Conservation (phyloP, 805 yeast species). For the Saccharomycopsis fodiens region DNA sequence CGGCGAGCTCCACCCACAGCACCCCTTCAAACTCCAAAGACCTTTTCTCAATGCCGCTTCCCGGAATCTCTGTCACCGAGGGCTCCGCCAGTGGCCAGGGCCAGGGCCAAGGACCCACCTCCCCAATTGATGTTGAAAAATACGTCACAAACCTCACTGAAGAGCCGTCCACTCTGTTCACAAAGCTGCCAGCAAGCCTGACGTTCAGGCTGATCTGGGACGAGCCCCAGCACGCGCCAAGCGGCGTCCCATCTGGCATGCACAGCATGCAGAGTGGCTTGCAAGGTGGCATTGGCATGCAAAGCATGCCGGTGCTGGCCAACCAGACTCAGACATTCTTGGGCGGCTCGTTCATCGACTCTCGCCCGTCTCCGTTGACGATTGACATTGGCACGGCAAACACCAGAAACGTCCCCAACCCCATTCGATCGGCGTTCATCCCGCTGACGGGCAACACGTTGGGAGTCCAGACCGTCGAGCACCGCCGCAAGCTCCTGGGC, state of each 20-base stretch:
- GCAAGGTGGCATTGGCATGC: background rate
- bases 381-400: slow-evolving; percentile 17
- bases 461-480: background rate
- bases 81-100: background rate
- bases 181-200: too few relatives aligned
- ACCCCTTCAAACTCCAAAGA: slow-evolving; percentile 16
- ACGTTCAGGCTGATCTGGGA: too few relatives aligned
- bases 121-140: slow-evolving; percentile 16
- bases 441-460: background rate
- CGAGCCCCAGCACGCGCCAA: background rate
- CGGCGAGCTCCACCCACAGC: slow-evolving; percentile 17
- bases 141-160: slow-evolving; percentile 12
- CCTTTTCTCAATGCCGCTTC: slow-evolving; percentile 4
- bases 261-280: too few relatives aligned
- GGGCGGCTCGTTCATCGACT: background rate
- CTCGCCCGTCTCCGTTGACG: slow-evolving; percentile 1
- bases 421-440: slow-evolving; percentile 11
- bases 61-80: slow-evolving; percentile 3
- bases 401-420: slow-evolving; percentile 9
- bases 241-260: too few relatives aligned
- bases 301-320: background rate
- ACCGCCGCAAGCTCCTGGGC: slow-evolving; percentile 10
- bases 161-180: background rate
- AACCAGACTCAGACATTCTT: slow-evolving; percentile 1
- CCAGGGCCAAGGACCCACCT: background rate